Evolutionary conservation across 148 eudicot genomes (phyloP).

Genomic region (Arbutus unedo): DNA sequence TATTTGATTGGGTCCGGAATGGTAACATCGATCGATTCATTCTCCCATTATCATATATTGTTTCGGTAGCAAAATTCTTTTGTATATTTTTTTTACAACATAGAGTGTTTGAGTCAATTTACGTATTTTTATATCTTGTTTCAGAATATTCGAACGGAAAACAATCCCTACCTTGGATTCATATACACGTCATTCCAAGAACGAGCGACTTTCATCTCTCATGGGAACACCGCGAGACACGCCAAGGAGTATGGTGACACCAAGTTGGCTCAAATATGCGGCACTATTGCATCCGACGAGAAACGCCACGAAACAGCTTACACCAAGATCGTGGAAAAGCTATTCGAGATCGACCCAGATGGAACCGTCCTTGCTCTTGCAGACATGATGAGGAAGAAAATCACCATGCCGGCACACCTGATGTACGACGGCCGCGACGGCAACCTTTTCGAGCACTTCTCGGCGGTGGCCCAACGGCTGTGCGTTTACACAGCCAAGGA

Average conservation of each 20-base stretch:
- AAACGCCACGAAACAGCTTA: constrained; percentile 28
- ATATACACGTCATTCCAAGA: constrained; percentile 31
- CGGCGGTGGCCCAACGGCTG: constrained; percentile 18
- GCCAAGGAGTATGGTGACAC: constrained; percentile 21
- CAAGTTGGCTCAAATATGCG: constrained; percentile 24
- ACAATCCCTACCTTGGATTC: constrained; percentile 24
- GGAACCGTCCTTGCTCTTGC: constrained; percentile 17
- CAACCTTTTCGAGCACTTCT: constrained; percentile 22
- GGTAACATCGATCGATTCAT: background rate
- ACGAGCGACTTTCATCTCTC: constrained; percentile 28
- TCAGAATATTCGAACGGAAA: constrained; percentile 20
- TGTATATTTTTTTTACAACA: too few species aligned
- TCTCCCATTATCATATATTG: background rate
- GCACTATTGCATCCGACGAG: constrained; percentile 24
- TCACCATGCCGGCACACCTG: constrained; percentile 29
- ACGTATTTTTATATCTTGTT: background rate
- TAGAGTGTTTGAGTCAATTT: too few species aligned
- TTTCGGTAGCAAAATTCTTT: too few species aligned
- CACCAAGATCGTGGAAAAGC: constrained; percentile 26
- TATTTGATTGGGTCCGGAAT: background rate
- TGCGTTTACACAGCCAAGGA: constrained; percentile 26
- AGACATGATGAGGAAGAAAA: constrained; percentile 25
- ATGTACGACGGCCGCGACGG: constrained; percentile 27
- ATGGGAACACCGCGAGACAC: constrained; percentile 25
- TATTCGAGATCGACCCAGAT: constrained; percentile 23